Evolutionary conservation across 2,329 filamentous ascomycete genomes (phyloP).

Genomic region (Calonectria pauciramosa): DNA sequence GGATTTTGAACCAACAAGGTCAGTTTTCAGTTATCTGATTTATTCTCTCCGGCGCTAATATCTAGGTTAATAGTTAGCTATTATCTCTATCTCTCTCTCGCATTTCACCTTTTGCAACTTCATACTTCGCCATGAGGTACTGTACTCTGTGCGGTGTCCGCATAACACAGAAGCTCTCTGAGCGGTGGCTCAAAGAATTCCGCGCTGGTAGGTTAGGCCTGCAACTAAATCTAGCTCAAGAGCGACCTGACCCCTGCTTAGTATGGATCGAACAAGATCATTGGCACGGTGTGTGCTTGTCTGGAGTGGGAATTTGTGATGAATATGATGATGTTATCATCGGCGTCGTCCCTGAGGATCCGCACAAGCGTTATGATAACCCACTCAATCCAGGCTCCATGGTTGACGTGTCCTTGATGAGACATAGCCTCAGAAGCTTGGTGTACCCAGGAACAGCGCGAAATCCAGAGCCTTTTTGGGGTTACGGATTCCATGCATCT

Average conservation of each 20-base stretch:
- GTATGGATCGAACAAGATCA: slow-evolving; percentile 28
- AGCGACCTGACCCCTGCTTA: not conserved
- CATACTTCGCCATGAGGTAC: not conserved
- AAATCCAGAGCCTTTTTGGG: slow-evolving; percentile 19
- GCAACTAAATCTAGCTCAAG: not conserved
- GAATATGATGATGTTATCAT: slow-evolving; percentile 2
- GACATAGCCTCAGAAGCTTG: not conserved
- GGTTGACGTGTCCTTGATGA: slow-evolving; percentile 22
- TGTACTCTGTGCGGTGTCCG: slow-evolving; percentile 27
- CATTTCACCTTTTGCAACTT: too few species aligned
- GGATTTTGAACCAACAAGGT: not conserved
- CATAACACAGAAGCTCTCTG: not conserved
- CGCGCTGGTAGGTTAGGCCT: slow-evolving; percentile 21
- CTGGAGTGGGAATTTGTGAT: slow-evolving; percentile 27
- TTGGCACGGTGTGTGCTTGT: slow-evolving; percentile 12
- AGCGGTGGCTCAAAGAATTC: slow-evolving; percentile 25
- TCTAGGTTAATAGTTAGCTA: too few species aligned
- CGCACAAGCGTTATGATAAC: slow-evolving; percentile 14
- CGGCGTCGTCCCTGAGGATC: slow-evolving; percentile 11
- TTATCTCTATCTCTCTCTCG: too few species aligned
- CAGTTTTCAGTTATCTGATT: too few species aligned
- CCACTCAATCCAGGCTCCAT: not conserved
- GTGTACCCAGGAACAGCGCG: slow-evolving; percentile 1
- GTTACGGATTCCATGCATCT: slow-evolving; percentile 29
- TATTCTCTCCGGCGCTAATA: too few species aligned